A percentile compares a stretch with the other conserved stretches of the same genome.
Conservation (phyloP, 768 basidiomycete genomes). For the Mycena amicta region DNA sequence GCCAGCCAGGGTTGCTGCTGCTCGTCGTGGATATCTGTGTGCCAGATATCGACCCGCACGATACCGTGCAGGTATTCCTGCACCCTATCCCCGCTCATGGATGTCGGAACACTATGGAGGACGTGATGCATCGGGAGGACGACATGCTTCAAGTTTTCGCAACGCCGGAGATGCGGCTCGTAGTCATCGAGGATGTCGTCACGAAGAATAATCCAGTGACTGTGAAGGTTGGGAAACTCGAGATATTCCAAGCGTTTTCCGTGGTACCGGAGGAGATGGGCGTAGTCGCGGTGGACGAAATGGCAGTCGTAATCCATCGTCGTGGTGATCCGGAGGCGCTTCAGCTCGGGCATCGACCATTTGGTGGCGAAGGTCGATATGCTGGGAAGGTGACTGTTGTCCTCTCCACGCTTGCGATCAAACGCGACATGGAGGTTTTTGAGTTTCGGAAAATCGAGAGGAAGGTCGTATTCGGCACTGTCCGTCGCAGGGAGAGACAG, state of each 20-base stretch:
- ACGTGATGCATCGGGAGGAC: background rate
- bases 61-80: background rate
- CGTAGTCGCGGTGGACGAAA: background rate
- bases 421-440: background rate
- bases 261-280: background rate
- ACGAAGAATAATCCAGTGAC: background rate
- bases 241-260: slow-evolving; percentile 1
- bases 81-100: background rate
- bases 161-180: background rate
- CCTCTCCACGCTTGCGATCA: too few species aligned
- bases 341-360: background rate
- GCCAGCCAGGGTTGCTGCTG: background rate
- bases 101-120: background rate
- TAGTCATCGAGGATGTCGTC: background rate
- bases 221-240: background rate
- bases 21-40: background rate
- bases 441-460: background rate
- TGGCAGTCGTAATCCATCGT: too few species aligned
- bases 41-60: background rate
- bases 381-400: background rate
- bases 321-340: background rate
- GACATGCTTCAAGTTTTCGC: background rate
- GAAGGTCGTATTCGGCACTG: background rate
- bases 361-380: background rate
- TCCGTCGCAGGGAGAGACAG: background rate